Percentiles rank a stretch among this genome's conserved stretches.
Evolutionary conservation across 805 yeast species (phyloP).

Genomic region (Saccharomyces paradoxus): DNA sequence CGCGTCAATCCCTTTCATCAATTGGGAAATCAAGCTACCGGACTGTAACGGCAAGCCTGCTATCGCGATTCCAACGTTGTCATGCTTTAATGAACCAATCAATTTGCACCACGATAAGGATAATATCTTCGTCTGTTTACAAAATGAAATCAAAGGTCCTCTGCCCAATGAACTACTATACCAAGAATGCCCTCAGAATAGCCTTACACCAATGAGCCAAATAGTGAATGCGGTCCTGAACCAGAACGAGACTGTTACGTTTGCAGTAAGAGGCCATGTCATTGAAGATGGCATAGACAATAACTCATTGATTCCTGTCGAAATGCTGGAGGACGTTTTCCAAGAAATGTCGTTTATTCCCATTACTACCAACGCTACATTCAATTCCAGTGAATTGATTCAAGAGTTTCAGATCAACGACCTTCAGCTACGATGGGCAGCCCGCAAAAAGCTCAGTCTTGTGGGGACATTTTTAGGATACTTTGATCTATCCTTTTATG

Average conservation of each 20-base stretch:
- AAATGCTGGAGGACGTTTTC: conserved; percentile 9
- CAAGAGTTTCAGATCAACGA: conserved; percentile 34
- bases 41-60: conserved; percentile 31
- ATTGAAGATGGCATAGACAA: neutral
- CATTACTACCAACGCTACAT: conserved; percentile 16
- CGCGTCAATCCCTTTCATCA: conserved; percentile 28
- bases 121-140: conserved; percentile 1
- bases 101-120: conserved; percentile 2
- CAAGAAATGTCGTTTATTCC: conserved; percentile 16
- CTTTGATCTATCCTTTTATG: conserved; percentile 28
- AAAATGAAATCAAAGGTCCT: conserved; percentile 17
- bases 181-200: conserved; percentile 16
- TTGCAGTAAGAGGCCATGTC: conserved; percentile 15
- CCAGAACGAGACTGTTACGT: conserved; percentile 9
- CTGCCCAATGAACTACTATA: conserved; percentile 20
- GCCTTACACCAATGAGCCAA: conserved; percentile 26
- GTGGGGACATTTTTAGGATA: conserved; percentile 33
- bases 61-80: conserved; percentile 25
- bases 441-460: conserved; percentile 22
- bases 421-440: conserved; percentile 29
- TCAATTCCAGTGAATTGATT: conserved; percentile 22
- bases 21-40: conserved; percentile 32
- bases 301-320: conserved; percentile 11
- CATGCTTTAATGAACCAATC: conserved; percentile 10
- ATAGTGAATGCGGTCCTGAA: conserved; percentile 21